A percentile compares a stretch with the other conserved stretches of the same genome.
These are phyloP conservation scores for Penicillium sp. DNA, from an alignment of 2,329 filamentous ascomycete species.

Conservation along the genomic window DNA sequence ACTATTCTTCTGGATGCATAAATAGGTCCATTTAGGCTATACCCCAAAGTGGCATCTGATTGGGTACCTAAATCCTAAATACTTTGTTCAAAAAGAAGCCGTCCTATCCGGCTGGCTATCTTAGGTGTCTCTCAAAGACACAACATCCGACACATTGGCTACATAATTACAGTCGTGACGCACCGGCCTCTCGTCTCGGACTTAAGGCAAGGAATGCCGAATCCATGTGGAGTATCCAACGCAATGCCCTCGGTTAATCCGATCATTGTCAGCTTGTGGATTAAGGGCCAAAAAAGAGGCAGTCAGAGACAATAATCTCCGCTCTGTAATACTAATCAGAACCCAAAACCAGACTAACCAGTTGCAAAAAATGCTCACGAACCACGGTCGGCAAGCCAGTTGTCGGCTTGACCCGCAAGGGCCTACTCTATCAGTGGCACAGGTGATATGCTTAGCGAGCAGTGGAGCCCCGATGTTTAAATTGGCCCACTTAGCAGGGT, in stretches of 20 bases:
- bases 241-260: not conserved
- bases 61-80: not conserved
- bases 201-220: constrained; percentile 1
- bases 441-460: constrained; percentile 27
- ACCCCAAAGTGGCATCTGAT: not conserved
- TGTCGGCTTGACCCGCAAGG: constrained; percentile 28
- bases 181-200: constrained; percentile 8
- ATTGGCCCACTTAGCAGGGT: constrained; percentile 15
- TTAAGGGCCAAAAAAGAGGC: not conserved
- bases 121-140: not conserved
- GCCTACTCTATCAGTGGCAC: constrained; percentile 10
- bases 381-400: constrained; percentile 22
- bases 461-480: constrained; percentile 18
- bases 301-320: not conserved
- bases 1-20: not conserved
- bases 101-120: constrained; percentile 3
- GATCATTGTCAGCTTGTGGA: not conserved
- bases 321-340: not conserved
- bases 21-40: not conserved
- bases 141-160: not conserved
- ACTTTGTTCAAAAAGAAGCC: not conserved
- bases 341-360: not conserved
- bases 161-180: not conserved
- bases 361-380: constrained; percentile 13
- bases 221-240: constrained; percentile 8